phyloP scores from a whole-genome alignment of 2,329 filamentous ascomycete genomes.

The Aspergillus sp. region DNA sequence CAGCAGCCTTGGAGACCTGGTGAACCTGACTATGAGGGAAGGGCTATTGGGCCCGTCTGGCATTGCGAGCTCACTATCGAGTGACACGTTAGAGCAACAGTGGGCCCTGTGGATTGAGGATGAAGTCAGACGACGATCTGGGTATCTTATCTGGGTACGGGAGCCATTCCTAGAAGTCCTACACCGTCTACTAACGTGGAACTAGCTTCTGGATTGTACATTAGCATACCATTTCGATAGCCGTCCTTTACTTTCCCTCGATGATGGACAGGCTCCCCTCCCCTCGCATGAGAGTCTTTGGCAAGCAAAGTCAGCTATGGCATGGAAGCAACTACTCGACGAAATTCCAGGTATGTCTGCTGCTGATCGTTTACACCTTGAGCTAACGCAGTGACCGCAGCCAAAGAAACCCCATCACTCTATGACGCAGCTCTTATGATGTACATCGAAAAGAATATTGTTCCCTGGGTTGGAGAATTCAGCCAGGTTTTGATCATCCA shows the following conservation, averaged over 20 bases:
- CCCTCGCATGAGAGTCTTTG: conserved; percentile 44
- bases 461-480: conserved; percentile 48
- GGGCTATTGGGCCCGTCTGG: conserved; percentile 20
- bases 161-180: not conserved
- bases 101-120: conserved; percentile 40
- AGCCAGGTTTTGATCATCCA: conserved; percentile 51
- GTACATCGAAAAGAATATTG: conserved; percentile 51
- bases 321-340: conserved; percentile 31
- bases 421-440: conserved; percentile 45
- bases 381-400: conserved; percentile 3
- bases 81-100: conserved; percentile 13
- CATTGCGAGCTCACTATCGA: conserved; percentile 7
- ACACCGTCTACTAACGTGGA: conserved; percentile 5
- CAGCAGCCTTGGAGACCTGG: conserved; percentile 28
- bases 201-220: conserved; percentile 43
- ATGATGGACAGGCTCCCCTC: conserved; percentile 40
- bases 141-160: conserved; percentile 45
- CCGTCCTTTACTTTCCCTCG: conserved; percentile 36
- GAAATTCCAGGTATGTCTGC: conserved; percentile 19
- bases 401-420: conserved; percentile 35
- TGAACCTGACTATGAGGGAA: conserved; percentile 21
- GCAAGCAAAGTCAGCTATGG: conserved; percentile 34
- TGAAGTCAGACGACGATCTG: conserved; percentile 39
- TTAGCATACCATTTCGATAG: conserved; percentile 38
- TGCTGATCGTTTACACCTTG: not conserved